Conservation (phyloP, 164 flowering plant species). For the Saururus chinensis region DNA sequence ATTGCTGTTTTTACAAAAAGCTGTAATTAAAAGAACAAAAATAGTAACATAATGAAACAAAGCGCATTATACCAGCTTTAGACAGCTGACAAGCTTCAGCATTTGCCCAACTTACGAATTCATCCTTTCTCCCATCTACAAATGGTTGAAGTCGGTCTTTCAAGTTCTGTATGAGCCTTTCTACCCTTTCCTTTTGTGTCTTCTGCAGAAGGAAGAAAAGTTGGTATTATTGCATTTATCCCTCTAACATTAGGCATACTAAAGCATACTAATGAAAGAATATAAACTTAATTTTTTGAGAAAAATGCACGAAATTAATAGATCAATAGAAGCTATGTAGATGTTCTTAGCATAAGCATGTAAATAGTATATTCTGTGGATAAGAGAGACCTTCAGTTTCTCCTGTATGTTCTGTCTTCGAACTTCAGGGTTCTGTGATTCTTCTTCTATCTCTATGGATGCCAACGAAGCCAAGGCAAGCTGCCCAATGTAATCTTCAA, state of each 20-base stretch:
- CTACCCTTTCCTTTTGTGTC: slow-evolving; percentile 66
- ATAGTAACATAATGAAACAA: background rate
- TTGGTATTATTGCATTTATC: background rate
- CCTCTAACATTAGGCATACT: background rate
- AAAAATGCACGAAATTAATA: background rate
- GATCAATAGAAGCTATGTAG: background rate
- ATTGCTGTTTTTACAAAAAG: no score
- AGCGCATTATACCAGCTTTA: slow-evolving; percentile 43
- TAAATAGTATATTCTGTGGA: background rate
- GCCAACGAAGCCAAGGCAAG: slow-evolving; percentile 71
- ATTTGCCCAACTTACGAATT: slow-evolving; percentile 66
- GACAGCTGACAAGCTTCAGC: slow-evolving; percentile 72
- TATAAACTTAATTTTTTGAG: no score
- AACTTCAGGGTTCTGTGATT: slow-evolving; percentile 28
- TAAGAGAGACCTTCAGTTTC: slow-evolving; percentile 42
- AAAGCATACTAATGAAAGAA: background rate
- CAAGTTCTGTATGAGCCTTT: slow-evolving; percentile 41
- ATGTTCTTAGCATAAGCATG: background rate
- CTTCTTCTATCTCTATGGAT: slow-evolving; percentile 47
- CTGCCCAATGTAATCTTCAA: slow-evolving; percentile 90
- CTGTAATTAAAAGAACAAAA: no score
- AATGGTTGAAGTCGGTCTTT: slow-evolving; percentile 64
- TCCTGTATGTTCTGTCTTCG: slow-evolving; percentile 42
- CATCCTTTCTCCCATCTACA: slow-evolving; percentile 54
- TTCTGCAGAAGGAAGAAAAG: slow-evolving; percentile 26